Conservation (phyloP, 1,284 basidiomycete genomes). For the Phlebopus sp. region DNA sequence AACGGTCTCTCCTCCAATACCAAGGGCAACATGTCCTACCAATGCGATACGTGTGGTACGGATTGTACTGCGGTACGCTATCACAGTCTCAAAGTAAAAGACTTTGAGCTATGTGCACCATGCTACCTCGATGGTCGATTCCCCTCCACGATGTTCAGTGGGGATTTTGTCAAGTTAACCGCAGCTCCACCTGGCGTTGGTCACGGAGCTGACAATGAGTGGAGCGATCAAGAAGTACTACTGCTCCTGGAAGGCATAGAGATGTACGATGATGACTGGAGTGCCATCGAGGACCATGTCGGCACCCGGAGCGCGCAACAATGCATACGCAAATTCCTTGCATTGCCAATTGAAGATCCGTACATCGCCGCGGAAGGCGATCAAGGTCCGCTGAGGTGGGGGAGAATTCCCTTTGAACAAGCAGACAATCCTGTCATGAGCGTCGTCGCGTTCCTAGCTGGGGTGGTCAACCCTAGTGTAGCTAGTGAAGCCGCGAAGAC, state of each 20-base stretch:
- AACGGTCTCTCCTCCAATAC: slow-evolving; percentile 55
- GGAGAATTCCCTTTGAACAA: slow-evolving; percentile 86
- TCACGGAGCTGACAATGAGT: slow-evolving; percentile 50
- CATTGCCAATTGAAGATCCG: slow-evolving; percentile 94
- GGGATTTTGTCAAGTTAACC: slow-evolving; percentile 94
- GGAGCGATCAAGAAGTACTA: slow-evolving; percentile 91
- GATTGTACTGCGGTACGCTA: slow-evolving; percentile 91
- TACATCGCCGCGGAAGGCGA: slow-evolving; percentile 76
- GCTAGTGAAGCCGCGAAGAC: slow-evolving; percentile 93
- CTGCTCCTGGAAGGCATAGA: slow-evolving; percentile 92
- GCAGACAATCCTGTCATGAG: slow-evolving; percentile 98
- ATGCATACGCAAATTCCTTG: slow-evolving; percentile 94
- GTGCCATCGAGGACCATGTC: slow-evolving; percentile 88
- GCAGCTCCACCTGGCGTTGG: slow-evolving; percentile 41
- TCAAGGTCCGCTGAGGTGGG: slow-evolving; percentile 79
- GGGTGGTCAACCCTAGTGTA: slow-evolving; percentile 87
- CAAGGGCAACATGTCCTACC: slow-evolving; percentile 55
- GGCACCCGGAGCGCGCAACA: slow-evolving; percentile 89
- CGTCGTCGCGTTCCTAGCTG: slow-evolving; percentile 95
- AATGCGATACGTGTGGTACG: slow-evolving; percentile 92
- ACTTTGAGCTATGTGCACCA: slow-evolving; percentile 84
- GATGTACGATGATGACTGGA: slow-evolving; percentile 99
- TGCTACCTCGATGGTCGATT: slow-evolving; percentile 98
- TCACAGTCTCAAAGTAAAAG: slow-evolving; percentile 90
- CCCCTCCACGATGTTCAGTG: slow-evolving; percentile 94